phyloP scores from a whole-genome alignment of 2,329 filamentous ascomycete species.

The Cryphonectria carpinicola region DNA sequence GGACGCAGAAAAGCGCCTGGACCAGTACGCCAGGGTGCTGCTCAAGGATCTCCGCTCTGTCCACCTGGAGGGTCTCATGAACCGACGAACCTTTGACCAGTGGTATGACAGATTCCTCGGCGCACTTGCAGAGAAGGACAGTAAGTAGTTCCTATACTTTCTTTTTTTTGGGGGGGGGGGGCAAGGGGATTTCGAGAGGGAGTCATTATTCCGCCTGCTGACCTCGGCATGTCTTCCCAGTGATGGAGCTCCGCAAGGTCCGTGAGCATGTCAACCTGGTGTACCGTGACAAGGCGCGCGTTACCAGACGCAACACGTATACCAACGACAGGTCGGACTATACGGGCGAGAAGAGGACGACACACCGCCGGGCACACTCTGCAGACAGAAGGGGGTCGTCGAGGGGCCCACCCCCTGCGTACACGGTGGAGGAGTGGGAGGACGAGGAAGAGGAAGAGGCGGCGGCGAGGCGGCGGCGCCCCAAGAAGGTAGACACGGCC shows the following conservation, averaged over 20 bases:
- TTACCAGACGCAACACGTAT: constrained; percentile 23
- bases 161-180: too few relatives aligned
- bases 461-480: neutral
- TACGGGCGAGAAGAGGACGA: constrained; percentile 18
- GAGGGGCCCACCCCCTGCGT: constrained; percentile 2
- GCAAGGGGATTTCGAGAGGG: too few relatives aligned
- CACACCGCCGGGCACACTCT: constrained; percentile 23
- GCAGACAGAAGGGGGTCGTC: constrained; percentile 19
- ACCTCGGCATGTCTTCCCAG: neutral
- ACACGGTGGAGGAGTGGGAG: constrained; percentile 24
- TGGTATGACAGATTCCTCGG: constrained; percentile 37
- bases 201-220: neutral
- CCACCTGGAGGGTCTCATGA: constrained; percentile 33
- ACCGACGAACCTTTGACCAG: constrained; percentile 32
- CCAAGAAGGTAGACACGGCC: constrained; percentile 24
- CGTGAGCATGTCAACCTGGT: constrained; percentile 27
- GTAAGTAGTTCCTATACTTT: constrained; percentile 28
- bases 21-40: constrained; percentile 25
- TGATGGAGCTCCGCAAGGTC: constrained; percentile 26
- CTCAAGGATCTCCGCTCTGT: constrained; percentile 26
- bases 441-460: constrained; percentile 13
- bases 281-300: constrained; percentile 21
- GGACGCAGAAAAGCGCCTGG: constrained; percentile 30
- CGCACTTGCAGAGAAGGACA: constrained; percentile 36
- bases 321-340: constrained; percentile 15